A percentile compares a stretch with the other conserved stretches of the same genome.
phyloP scores from a whole-genome alignment of 1,139 yeast species.

The Yamadazyma diospyri region DNA sequence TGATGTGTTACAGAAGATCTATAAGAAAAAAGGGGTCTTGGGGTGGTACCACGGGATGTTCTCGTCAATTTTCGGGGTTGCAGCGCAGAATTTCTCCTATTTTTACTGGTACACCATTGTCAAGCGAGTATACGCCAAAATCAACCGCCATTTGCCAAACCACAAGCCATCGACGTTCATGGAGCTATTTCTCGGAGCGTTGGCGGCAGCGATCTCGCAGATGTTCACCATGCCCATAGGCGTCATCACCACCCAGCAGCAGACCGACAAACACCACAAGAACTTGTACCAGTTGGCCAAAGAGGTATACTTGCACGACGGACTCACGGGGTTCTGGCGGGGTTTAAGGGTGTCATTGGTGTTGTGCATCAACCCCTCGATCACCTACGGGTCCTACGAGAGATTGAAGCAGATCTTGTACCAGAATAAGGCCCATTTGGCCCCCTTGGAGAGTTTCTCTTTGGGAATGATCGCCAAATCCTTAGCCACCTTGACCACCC shows the following conservation, averaged over 20 bases:
- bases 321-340: constrained; percentile 74
- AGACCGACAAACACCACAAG: constrained; percentile 49
- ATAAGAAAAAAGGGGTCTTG: constrained; percentile 55
- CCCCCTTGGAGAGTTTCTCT: constrained; percentile 66
- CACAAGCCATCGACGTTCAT: constrained; percentile 54
- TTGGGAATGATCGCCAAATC: constrained; percentile 80
- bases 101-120: constrained; percentile 85
- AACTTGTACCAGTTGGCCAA: constrained; percentile 47
- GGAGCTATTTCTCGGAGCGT: constrained; percentile 76
- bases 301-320: constrained; percentile 63
- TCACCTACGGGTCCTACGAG: constrained; percentile 82
- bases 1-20: constrained; percentile 62
- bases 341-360: constrained; percentile 81
- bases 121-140: constrained; percentile 51
- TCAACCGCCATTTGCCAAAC: constrained; percentile 37
- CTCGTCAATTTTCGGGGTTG: constrained; percentile 69
- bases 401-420: constrained; percentile 58
- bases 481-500: constrained; percentile 76
- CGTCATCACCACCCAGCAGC: constrained; percentile 82
- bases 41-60: constrained; percentile 77
- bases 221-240: constrained; percentile 79
- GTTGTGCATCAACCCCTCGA: constrained; percentile 79
- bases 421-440: constrained; percentile 43
- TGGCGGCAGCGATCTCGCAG: constrained; percentile 85
- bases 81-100: constrained; percentile 79